Evolutionary conservation across 257 asterid species (phyloP), one percentile per base, ranked within the genome.

Genomic region (Petrea volubilis): DNA sequence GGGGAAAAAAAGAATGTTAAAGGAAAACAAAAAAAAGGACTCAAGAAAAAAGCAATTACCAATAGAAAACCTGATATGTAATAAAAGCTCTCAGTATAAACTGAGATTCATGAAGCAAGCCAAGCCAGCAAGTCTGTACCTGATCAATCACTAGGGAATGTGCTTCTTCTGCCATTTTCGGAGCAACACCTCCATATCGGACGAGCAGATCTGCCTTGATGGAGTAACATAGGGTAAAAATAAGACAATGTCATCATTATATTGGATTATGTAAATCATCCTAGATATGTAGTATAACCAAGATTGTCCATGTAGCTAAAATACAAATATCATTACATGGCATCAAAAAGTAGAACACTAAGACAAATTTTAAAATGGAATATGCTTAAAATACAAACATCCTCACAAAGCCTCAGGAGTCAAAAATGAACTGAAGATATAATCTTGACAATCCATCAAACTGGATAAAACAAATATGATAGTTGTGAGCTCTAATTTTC

Each of bases 91-190:
- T 51, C 43, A 50, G 20, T 38, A 29, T 14, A 33, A 61, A 36
- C 67, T 27, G 5, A 67, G 21, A 27, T 40, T 11, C n/a, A 49
- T 21, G 25, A 51, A 31, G 34, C 13, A 50, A 75, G 68, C 44
- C 33, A 25, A 59, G 71, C 29, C 23, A 67, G 73, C 52, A 52
- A 60, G 74, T 28, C 13, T 21, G 29, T 70, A 94, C 99, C 97
- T 87, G 87, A 92, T 90, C 98, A 77, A 90, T 95, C 68, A 92
- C 98, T 77, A 75, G 74, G 2, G 90, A 67, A 20, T 94, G 99
- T 70, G 97, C 98, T 86, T 91, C 96, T 84, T 95, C 98, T 66
- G 99, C 98, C 99, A 90, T 95, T 80, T 92, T 95, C 62, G 99
- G 99, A 84, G 98, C 92, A 80, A 95, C 98, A 58, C 99, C 98